Base-by-base conservation (phyloP, 2,329 filamentous ascomycete species). In the Clarireedia homoeocarpa region DNA sequence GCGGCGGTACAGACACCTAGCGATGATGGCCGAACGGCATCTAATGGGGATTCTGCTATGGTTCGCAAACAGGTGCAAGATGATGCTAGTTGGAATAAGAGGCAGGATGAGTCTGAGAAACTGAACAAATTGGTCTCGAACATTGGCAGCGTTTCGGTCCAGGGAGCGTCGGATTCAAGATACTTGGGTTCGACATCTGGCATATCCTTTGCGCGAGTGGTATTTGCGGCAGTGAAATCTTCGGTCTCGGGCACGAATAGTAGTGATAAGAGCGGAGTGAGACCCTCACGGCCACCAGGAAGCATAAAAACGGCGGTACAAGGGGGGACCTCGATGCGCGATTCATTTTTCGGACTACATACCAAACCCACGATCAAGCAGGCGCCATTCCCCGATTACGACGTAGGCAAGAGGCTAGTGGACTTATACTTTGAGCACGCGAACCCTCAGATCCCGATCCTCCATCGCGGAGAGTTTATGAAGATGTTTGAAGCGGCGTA, bases 281-380 rank as follows among this genome's bases (percentile, higher is more conserved):
- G 78, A 53, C 79, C 83, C 3, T 82, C 79, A 61, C 83, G 82
- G 67, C 71, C 77, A 60, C 65, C 77, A 59, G 66, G 78, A 59
- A 73, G 77, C 15, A 58, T 61, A 20, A 64, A 64, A 59, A 62
- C 53, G 30, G 58, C 55, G 20, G 58, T 63, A 71, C 73, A 76
- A 48, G 74, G 80, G 40, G 86, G 84, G 39, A 90, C 89, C 17
- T 90, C 88, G 12, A 94, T 96, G 86, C 82, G 91, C 58, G 92
- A 97, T 71, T 95, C 91, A 0, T 96, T 96, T 76, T 97, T 97
- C 68, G 92, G 92, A n/a, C 75, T 97, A 46, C 91, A 96, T 65
- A 95, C 89, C 2, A 91, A 88, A 65, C 90, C 91, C 1, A 90
- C 85, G 15, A 94, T 96, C 68, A 85, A 88, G 59, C 88, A 88